These are phyloP conservation scores for Eutrema heterophyllum DNA, from an alignment of 345 rosid species.

Conservation along the genomic window DNA sequence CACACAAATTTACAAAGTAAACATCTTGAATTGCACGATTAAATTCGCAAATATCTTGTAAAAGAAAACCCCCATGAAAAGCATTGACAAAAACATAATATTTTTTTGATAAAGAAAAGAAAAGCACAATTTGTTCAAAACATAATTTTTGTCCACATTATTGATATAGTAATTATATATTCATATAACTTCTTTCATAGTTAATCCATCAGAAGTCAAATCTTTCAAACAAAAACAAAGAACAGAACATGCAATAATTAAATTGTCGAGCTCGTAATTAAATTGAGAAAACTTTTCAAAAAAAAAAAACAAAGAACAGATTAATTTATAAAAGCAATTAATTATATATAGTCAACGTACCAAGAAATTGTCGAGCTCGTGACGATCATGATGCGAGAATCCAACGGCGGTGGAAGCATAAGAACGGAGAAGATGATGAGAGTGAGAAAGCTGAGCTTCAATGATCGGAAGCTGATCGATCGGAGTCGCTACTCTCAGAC, in stretches of 20 bases:
- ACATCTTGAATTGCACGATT: background rate
- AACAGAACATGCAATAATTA: background rate
- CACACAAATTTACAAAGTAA: background rate
- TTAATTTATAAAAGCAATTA: background rate
- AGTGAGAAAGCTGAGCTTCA: constrained; percentile 85
- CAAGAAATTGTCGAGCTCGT: constrained; percentile 92
- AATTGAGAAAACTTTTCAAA: background rate
- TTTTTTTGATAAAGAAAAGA: no score
- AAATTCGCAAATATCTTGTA: background rate
- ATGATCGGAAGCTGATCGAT: constrained; percentile 93
- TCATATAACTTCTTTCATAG: background rate
- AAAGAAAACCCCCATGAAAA: no score
- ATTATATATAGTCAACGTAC: constrained; percentile 28
- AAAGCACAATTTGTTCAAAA: no score
- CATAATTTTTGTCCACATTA: no score
- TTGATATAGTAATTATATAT: no score
- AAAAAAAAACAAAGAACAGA: background rate
- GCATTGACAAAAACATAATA: no score
- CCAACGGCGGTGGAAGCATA: constrained; percentile 57
- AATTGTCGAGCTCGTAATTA: no score
- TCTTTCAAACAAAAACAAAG: background rate
- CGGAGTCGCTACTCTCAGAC: constrained; percentile 92
- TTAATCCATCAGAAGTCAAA: background rate
- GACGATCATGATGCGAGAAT: constrained; percentile 58
- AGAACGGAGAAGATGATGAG: constrained; percentile 81